phyloP scores from a whole-genome alignment of 163 green algal species.

The Chlamydomonas reinhardtii region DNA sequence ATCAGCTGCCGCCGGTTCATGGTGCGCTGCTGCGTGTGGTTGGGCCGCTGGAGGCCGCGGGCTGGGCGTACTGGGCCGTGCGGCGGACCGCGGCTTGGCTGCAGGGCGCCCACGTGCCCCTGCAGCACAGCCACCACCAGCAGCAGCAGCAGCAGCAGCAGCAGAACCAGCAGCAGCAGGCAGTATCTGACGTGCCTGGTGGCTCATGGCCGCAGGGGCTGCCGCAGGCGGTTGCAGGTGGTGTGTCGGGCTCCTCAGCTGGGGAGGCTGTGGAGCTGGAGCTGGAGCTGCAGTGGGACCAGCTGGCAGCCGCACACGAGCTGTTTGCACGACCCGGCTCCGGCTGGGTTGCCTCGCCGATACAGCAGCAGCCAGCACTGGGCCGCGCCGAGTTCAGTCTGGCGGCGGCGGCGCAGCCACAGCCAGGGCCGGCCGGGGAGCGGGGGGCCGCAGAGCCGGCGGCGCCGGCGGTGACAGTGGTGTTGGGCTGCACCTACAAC shows the following conservation, averaged over 20 bases:
- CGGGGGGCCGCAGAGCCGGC: not conserved
- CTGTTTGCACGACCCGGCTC: not conserved
- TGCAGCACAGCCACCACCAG: not conserved
- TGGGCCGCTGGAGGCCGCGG: constrained; percentile 22
- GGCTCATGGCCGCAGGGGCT: too few species aligned
- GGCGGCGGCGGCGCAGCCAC: not conserved
- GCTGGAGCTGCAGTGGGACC: constrained; percentile 48
- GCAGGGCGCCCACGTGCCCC: constrained; percentile 4
- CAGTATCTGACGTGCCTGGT: not conserved
- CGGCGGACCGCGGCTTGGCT: constrained; percentile 28
- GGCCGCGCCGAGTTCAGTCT: not conserved
- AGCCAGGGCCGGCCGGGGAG: not conserved
- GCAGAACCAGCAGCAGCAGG: not conserved
- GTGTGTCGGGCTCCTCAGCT: too few species aligned
- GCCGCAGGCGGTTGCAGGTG: too few species aligned
- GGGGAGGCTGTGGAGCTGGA: constrained; percentile 9
- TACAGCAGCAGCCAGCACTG: not conserved
- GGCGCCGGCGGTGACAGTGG: not conserved
- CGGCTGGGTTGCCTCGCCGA: not conserved
- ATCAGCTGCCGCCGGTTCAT: not conserved
- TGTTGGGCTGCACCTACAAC: constrained; percentile 21
- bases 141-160: not conserved
- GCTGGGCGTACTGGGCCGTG: constrained; percentile 34
- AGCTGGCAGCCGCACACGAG: constrained; percentile 30
- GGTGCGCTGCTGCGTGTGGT: constrained; percentile 8